Evolutionary conservation across 2,329 filamentous ascomycete genomes (phyloP), one percentile per base, ranked within the genome.

Genomic region (Didymella lethalis): DNA sequence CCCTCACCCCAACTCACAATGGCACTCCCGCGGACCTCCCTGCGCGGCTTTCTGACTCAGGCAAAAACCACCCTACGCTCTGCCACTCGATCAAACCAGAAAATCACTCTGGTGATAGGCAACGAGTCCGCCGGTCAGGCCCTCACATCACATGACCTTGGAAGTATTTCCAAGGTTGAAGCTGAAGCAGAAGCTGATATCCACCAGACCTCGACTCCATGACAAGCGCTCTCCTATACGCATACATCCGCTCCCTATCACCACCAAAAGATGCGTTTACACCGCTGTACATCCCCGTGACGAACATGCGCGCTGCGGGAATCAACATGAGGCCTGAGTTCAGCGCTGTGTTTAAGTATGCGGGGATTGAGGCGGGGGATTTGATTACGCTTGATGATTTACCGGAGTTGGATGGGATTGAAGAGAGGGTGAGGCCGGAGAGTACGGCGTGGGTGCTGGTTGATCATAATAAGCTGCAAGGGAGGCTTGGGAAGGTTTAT

Each of bases 401-500:
- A 0, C 81, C 82, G 4, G 69, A 83, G 10, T 74, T 86, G 14
- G 81, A 80, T 4, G 81, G 83, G n/a, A 79, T 85, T 0, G 80
- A 81, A 1, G 54, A 67, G 29, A 64, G 68, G 54, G 72, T 90
- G 11, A 67, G 75, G 0, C 81, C 86, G 0, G 80, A 84, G 26
- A 83, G 86, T 46, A 89, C 89, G 1, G 81, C 80, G 48, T 93
- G 90, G 90, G 78, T 92, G 18, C 80, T 95, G 1, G 90, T 95
- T 4, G 91, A 95, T 77, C 92, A 95, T 80, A 95, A 95, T 72
- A 83, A 81, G 0, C 80, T 92, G 47, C 88, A 89, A 6, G 90
- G 90, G 0, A 68, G 77, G 14, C 79, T 18, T 18, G 18, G 18
- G 18, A 18, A 18, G 18, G 18, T 18, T 18, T 18, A 18, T 18